Base-by-base conservation (phyloP, 495 filamentous ascomycete genomes). In the Pseudoneurospora amorphoporcata region DNA sequence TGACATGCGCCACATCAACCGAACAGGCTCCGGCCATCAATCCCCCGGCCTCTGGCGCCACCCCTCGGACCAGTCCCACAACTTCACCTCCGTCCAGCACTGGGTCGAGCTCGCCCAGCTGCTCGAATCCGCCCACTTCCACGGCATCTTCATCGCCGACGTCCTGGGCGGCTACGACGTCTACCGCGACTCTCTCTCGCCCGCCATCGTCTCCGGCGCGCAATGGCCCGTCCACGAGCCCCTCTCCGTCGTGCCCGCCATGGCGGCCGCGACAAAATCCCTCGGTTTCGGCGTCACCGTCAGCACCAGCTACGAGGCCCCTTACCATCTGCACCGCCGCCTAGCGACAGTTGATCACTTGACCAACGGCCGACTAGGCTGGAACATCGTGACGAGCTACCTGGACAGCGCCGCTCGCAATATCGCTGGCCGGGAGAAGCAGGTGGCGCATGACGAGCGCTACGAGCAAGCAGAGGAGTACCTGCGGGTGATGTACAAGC, bases 391-490 rank as follows among this genome's bases (percentile, higher is more conserved):
- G 1, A 91, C 89, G 0, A 86, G 88, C 70, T 91, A 91, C 77
- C 83, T 91, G 5, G 88, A 91, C 77, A 89, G 87, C 10, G 89
- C 90, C 1, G 90, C 90, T 0, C 83, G 85, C 29, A 91, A 91
- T 79, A 71, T 91, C 37, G 87, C 88, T 38, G 80, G 81, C 65
- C 78, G 82, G 5, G 82, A 88, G 68, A 89, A 91, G 75, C 77
- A 76, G 9, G 77, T 77, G 68, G 82, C 80, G 83, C 90, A 92
- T 79, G 90, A 92, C 75, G 87, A 91, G 72, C 83, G 90, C 58
- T 92, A 92, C 78, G 86, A 84, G 19, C 81, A 88, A 53, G 89
- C 89, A 8, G 88, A 91, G 71, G 90, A 92, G 77, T 92, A 92
- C 78, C 79, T 92, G 72, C 82, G 85, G 47, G 88, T 92, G 7